Base-by-base conservation (phyloP, 352 stramenopile genomes). In the Phytophthora chlamydospora region DNA sequence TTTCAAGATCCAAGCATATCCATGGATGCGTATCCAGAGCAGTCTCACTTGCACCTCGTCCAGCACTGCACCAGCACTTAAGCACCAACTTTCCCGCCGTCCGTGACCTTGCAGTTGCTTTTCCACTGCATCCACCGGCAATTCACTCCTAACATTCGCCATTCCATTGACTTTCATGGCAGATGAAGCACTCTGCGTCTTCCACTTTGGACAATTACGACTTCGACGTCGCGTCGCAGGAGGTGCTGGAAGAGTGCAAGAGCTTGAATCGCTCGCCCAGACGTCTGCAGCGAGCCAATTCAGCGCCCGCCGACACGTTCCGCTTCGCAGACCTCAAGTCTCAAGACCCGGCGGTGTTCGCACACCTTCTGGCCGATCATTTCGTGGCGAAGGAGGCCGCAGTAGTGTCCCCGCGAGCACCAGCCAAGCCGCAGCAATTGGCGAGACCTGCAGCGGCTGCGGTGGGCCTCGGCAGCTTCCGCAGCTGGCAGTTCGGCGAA, bases 401-500 rank as follows among this genome's bases (percentile, higher is more conserved):
- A 3, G 12, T 39, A 6, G 14, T 31, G 21, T 16, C 49, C 27
- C 19, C 42, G 1, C 9, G 32, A 17, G 31, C 56, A 16, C 27
- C 40, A 24, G 31, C 31, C 33, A 62, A 49, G 24, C 34, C 21
- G 10, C 57, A 51, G 33, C 48, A 62, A 42, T 29, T 53, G 31
- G 21, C 38, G 38, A 50, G 49, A 21, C 56, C 56, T 32, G 57
- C 60, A 34, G 58, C 49, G 11, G 44, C 39, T 65, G 78, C 38
- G 68, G 89, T 50, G 62, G 31, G 45, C 14, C 51, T 72, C 4
- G 50, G 50, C 11, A 68, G 39, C 19, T 59, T 75, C 33, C 14
- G 44, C 7, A 62, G 44, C 33, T 82, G 73, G 70, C 34, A 65
- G n/a, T 54, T 47, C 6, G 59, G 71, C 2, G 62, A 70, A 13